phyloP scores from a whole-genome alignment of 495 filamentous ascomycete species.

The Daldinia caldariorum region DNA sequence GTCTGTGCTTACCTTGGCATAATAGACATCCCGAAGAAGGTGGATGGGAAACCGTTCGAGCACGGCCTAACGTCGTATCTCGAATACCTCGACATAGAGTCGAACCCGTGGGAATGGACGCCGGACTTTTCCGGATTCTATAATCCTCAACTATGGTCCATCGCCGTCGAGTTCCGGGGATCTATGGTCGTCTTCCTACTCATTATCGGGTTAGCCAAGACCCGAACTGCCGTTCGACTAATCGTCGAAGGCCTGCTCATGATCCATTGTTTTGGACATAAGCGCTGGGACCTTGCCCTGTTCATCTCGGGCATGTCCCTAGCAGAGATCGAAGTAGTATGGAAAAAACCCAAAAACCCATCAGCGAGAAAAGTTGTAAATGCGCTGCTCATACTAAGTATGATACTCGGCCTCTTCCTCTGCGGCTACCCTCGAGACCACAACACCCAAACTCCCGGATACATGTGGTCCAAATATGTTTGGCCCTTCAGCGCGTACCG shows the following conservation, averaged over 20 bases:
- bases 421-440: constrained; percentile 48
- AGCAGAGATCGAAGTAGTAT: constrained; percentile 55
- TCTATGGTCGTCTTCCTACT: constrained; percentile 59
- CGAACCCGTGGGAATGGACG: constrained; percentile 46
- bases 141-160: constrained; percentile 62
- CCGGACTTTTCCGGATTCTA: constrained; percentile 47
- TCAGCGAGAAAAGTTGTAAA: constrained; percentile 32
- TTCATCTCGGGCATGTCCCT: constrained; percentile 58
- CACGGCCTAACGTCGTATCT: constrained; percentile 44
- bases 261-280: constrained; percentile 50
- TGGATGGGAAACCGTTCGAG: constrained; percentile 51
- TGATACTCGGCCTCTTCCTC: constrained; percentile 43
- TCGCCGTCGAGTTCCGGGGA: constrained; percentile 60
- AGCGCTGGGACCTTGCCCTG: constrained; percentile 57
- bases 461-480: constrained; percentile 48
- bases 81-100: constrained; percentile 51
- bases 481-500: constrained; percentile 47
- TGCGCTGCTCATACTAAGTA: constrained; percentile 33
- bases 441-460: constrained; percentile 46
- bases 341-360: constrained; percentile 40
- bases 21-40: constrained; percentile 47
- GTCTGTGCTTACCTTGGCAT: constrained; percentile 64
- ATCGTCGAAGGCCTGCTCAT: constrained; percentile 46
- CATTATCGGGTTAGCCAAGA: constrained; percentile 50
- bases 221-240: constrained; percentile 48